These are phyloP conservation scores for Yarrowia porcina DNA, from an alignment of 805 yeast genomes.

Conservation along the genomic window DNA sequence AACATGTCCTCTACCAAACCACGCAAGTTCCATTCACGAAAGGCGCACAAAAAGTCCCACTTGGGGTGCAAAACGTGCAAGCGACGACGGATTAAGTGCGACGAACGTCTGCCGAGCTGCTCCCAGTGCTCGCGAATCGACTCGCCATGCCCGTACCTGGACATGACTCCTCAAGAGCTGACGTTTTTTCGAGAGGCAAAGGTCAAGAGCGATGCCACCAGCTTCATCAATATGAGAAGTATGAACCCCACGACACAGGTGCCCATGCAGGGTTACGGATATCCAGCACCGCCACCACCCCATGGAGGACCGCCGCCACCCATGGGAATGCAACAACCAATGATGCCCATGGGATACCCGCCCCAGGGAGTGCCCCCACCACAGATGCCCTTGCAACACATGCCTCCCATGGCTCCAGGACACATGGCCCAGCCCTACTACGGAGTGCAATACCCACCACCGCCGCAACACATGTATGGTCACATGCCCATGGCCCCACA, in stretches of 20 bases:
- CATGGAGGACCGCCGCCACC: neutral
- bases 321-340: neutral
- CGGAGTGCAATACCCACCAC: neutral
- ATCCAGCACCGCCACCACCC: neutral
- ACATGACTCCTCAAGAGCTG: conserved; percentile 47
- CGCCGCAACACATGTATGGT: neutral
- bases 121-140: conserved; percentile 51
- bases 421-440: neutral
- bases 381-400: conserved; percentile 6
- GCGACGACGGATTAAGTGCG: conserved; percentile 60
- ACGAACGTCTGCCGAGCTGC: conserved; percentile 60
- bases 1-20: conserved; percentile 17
- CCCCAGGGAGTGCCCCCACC: conserved; percentile 6
- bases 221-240: conserved; percentile 17
- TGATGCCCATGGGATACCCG: conserved; percentile 18
- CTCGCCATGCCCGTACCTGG: conserved; percentile 49
- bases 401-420: neutral
- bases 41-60: conserved; percentile 67
- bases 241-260: conserved; percentile 18
- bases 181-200: conserved; percentile 34
- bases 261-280: conserved; percentile 13
- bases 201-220: conserved; percentile 17
- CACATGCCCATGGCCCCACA: conserved; percentile 14
- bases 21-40: conserved; percentile 44
- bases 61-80: conserved; percentile 72